A percentile compares a stretch with the other conserved stretches of the same genome.
Conservation (phyloP, 2,329 filamentous ascomycete genomes). For the Xylaria sp. region DNA sequence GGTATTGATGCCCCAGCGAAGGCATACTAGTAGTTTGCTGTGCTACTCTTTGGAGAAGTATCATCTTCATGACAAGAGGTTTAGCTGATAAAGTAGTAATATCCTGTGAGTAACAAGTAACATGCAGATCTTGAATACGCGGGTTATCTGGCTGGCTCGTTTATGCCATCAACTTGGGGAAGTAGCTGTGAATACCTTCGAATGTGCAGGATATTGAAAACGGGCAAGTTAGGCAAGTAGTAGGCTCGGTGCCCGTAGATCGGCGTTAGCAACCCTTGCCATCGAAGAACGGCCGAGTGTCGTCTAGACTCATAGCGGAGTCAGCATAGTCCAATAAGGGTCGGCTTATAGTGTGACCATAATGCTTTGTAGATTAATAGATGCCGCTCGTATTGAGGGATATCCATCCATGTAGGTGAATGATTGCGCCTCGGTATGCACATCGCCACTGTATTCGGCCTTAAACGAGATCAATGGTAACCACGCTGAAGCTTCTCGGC, state of each 20-base stretch:
- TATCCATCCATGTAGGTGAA: constrained; percentile 34
- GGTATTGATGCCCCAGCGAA: constrained; percentile 9
- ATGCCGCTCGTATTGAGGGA: constrained; percentile 26
- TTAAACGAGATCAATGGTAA: constrained; percentile 34
- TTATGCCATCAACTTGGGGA: not conserved
- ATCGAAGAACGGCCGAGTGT: constrained; percentile 36
- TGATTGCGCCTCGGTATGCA: constrained; percentile 39
- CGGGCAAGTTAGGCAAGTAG: not conserved
- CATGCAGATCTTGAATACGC: not conserved
- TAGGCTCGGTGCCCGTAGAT: constrained; percentile 11
- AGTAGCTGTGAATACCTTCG: not conserved
- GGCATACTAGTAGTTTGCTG: not conserved
- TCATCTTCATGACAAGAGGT: not conserved
- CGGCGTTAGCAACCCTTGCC: constrained; percentile 22
- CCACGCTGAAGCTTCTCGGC: constrained; percentile 37
- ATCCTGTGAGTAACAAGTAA: not conserved
- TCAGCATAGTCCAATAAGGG: constrained; percentile 24
- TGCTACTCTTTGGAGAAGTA: not conserved
- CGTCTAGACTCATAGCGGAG: constrained; percentile 31
- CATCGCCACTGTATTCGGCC: constrained; percentile 39
- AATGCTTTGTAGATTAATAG: constrained; percentile 32
- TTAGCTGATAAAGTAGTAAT: not conserved
- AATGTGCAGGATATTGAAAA: not conserved
- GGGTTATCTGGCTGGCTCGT: not conserved
- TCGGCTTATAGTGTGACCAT: constrained; percentile 25